Base-by-base conservation (phyloP, 768 basidiomycete species). In the Tricholoma flavovirens region DNA sequence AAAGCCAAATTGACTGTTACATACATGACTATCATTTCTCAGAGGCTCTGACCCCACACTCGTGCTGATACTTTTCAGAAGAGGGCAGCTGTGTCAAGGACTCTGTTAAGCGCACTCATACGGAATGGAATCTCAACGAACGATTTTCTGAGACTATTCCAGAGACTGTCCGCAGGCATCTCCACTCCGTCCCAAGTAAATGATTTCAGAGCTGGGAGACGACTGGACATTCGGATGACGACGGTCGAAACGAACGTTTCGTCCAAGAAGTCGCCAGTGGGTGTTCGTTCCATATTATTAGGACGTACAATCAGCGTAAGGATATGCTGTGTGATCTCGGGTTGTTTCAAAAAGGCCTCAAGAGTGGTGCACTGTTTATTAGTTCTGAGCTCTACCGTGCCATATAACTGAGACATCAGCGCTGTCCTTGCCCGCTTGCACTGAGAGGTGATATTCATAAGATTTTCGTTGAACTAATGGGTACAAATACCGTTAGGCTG, bases 331-430 rank as follows among this genome's bases (percentile, higher is more conserved):
- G 66, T 60, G 15, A 70, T 57, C 29, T 69, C 69, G 29, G 68
- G 69, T 42, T 59, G 64, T 56, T 64, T 65, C 3, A 67, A 83
- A 54, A 94, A 82, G 2, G 84, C 84, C 54, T 67, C 62, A 5
- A 74, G 63, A 2, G 67, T 54, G 56, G 69, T 72, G 60, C 69
- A 71, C 24, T 70, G 67, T 42, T 62, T 66, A 58, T 73, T 74
- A 30, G 68, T 67, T 48, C 62, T 68, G 22, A 74, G 67, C 42
- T 74, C 71, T n/a, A 73, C 64, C n/a, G 61, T 65, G 19, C 60
- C 50, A 55, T 70, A 74, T 45, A 74, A 66, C n/a, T 62, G 60
- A 3, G 71, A 68, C 5, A 65, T 57, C 8, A 74, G 60, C 11
- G 65, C 54, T 5, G 53, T 52, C n/a, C 64, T 65, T 22, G 69